phyloP scores from a whole-genome alignment of 257 asterid species.

The Scutellaria galericulata region DNA sequence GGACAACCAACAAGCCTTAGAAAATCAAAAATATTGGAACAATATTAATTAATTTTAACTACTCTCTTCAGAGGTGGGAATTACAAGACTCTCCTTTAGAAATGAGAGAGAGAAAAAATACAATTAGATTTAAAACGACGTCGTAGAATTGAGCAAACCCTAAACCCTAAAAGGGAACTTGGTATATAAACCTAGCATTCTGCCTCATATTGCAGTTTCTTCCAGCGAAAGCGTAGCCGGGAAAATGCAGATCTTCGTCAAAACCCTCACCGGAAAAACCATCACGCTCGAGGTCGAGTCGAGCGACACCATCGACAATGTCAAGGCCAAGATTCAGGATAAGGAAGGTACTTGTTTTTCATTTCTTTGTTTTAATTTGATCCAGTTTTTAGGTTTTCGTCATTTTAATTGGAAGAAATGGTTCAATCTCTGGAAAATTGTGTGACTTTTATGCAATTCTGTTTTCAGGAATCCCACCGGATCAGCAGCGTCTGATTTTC shows the following conservation, averaged over 20 bases:
- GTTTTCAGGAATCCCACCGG: slow-evolving; percentile 67
- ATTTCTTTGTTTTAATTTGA: neutral
- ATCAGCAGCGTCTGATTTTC: slow-evolving; percentile 78
- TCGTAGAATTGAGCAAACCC: slow-evolving; percentile 7
- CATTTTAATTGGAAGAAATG: neutral
- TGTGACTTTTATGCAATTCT: neutral
- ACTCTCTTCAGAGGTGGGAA: too few species aligned
- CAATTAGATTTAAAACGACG: slow-evolving; percentile 1
- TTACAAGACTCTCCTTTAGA: too few species aligned
- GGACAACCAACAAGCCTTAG: too few species aligned
- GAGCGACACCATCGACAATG: slow-evolving; percentile 77
- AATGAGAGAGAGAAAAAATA: too few species aligned
- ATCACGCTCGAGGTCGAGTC: slow-evolving; percentile 79
- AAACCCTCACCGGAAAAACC: slow-evolving; percentile 74
- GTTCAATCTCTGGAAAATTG: neutral
- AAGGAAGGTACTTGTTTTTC: slow-evolving; percentile 57
- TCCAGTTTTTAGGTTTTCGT: neutral
- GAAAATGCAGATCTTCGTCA: slow-evolving; percentile 74
- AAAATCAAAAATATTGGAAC: too few species aligned
- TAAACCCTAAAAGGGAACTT: slow-evolving; percentile 34
- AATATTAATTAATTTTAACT: too few species aligned
- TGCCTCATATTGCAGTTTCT: neutral
- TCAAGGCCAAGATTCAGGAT: slow-evolving; percentile 76
- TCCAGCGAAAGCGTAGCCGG: slow-evolving; percentile 1
- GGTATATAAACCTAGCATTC: slow-evolving; percentile 25